Evolutionary conservation across 2,329 filamentous ascomycete genomes (phyloP), one percentile per base, ranked within the genome.

Genomic region (Epichloe sibirici): DNA sequence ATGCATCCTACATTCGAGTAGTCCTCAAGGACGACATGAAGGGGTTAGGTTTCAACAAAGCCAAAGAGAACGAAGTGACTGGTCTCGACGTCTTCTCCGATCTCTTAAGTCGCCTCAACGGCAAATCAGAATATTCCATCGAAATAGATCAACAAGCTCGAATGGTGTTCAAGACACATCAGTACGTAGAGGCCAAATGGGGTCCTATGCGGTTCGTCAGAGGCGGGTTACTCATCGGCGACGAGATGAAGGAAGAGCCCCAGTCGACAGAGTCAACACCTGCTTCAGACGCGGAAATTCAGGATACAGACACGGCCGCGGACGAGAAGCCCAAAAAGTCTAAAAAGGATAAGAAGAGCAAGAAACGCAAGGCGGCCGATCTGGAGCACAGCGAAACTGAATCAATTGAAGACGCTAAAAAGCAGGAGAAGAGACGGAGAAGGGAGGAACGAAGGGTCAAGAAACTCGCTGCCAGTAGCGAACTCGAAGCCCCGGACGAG

Each of bases 1-100:
- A 86, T 66, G 79, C 86, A 28, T 88, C 88, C 3, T 88, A 94
- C 65, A 93, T 97, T 61, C 84, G 86, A 55, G 87, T 95, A 40
- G 71, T 82, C 34, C 71, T 96, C 57, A 95, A 95, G 64, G 90
- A 97, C 64, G 90, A 97, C 66, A 94, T 85, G 61, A 79, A 95
- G 44, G 93, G 93, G 3, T 74, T 98, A 44, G 93, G 93, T 34
- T 93, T 90, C 58, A 85, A 85, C 66, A 76, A 81, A 57, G 85
- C 84, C 51, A 82, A 81, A 61, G 83, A 85, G 58, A 83, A 89
- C 58, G 81, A 88, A 63, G 81, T 89, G 57, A 94, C 91, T 23
- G 93, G 91, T 0, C 76, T 97, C 39, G 87, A 90, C 64, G 86
- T 85, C 17, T 89, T 97, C 60, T 88, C 90, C 63, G 88, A 88